Base-by-base conservation (phyloP, 2,329 filamentous ascomycete genomes). In the Conoideocrella luteorostrata region DNA sequence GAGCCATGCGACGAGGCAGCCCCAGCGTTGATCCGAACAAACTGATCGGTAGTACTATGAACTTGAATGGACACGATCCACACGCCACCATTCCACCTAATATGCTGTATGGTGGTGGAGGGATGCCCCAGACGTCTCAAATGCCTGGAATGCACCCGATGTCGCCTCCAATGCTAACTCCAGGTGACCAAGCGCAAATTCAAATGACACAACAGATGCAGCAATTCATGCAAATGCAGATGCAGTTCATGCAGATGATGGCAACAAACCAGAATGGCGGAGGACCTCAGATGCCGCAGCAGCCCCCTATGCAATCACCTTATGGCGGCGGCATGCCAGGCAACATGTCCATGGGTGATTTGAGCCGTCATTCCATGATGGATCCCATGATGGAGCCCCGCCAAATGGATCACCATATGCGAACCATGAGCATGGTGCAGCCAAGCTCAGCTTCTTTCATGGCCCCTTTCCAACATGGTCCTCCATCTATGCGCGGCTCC, bases 171-270 rank as follows among this genome's bases (percentile, higher is more conserved):
- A 64, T 67, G 61, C 59, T 82, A 35, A 77, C 75, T 13, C 69
- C 80, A 3, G 77, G 77, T 18, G 84, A 88, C 49, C 84, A 86
- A 59, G 82, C 82, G 22, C 86, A 91, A 54, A 74, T 90, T 33
- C 82, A 90, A 52, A 84, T 93, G 74, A 84, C 78, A 6, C 84
- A 88, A 57, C 85, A 90, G 58, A 90, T 91, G 86, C 77, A 79
- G 44, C 83, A 88, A 56, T 89, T 91, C 66, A 89, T 91, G 85
- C 84, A 89, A 59, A 88, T 93, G 83, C 88, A 95, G 61, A 90
- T 94, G 84, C 86, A 94, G 60, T 89, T 89, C 66, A 91, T 94
- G 84, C 85, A 90, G 56, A 84, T 88, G 79, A 86, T 88, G 75
- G 72, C 73, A 1, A 53, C 59, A 39, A 68, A 67, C 48, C 60